A percentile compares a stretch with the other conserved stretches of the same genome.
phyloP scores from a whole-genome alignment of 192 early-diverging fungal genomes.

The Rhizophagus clarus region DNA sequence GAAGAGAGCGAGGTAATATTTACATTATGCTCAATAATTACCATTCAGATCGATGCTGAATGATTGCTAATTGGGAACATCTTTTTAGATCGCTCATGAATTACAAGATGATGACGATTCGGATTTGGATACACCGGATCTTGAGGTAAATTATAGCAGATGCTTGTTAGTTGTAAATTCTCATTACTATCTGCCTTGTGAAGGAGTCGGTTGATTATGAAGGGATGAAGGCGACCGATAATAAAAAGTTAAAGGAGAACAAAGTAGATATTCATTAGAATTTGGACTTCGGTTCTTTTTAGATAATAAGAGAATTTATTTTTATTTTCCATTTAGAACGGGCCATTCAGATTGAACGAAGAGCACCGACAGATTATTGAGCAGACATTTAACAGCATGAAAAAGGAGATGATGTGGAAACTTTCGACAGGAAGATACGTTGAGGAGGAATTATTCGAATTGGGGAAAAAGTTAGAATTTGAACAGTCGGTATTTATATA shows the following conservation, averaged over 20 bases:
- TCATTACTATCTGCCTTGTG: constrained; percentile 1
- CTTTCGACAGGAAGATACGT: constrained; percentile 23
- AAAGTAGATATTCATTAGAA: constrained; percentile 9
- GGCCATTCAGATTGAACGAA: constrained; percentile 1
- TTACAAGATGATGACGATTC: neutral
- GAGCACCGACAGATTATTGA: constrained; percentile 18
- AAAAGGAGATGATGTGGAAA: constrained; percentile 28
- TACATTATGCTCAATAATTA: no score
- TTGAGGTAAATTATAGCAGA: neutral
- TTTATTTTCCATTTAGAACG: neutral
- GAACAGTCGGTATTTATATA: constrained; percentile 5
- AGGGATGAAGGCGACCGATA: neutral
- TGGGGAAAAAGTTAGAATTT: constrained; percentile 16
- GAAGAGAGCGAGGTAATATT: no score
- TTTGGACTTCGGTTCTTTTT: constrained; percentile 8
- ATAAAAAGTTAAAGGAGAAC: constrained; percentile 18
- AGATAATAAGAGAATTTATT: constrained; percentile 7
- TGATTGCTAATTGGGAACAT: no score
- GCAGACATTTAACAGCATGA: constrained; percentile 25
- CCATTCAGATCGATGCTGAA: no score
- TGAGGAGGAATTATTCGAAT: constrained; percentile 23
- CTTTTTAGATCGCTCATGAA: no score
- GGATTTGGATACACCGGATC: neutral
- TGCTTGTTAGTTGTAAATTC: neutral
- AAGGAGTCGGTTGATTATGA: neutral